Conservation (phyloP, 768 basidiomycete species). For the Russula foetens region DNA sequence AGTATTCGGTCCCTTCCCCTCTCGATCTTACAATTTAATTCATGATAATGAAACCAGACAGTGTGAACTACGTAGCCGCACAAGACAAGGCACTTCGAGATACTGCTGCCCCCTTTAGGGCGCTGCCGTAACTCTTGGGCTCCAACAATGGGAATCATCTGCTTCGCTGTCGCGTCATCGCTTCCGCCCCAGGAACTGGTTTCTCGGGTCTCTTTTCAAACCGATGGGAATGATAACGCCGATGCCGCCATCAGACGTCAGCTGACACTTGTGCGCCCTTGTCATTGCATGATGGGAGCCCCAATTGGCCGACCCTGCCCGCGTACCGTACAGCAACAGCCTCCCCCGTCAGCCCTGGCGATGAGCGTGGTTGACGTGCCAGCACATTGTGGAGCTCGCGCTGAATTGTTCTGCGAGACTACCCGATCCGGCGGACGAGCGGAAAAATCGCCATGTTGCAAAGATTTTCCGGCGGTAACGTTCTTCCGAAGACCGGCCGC, state of each 20-base stretch:
- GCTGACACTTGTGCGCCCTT: slow-evolving; percentile 12
- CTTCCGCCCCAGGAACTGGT: slow-evolving; percentile 7
- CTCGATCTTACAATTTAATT: background rate
- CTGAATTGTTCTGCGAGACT: background rate
- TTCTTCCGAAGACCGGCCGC: slow-evolving; percentile 6
- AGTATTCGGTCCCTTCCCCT: background rate
- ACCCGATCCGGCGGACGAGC: background rate
- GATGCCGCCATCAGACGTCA: slow-evolving; percentile 8
- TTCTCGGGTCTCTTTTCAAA: background rate
- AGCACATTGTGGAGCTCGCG: slow-evolving; percentile 1
- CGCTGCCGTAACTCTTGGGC: slow-evolving; percentile 3
- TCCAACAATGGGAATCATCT: slow-evolving; percentile 1
- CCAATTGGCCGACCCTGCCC: background rate
- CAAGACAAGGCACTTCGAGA: background rate
- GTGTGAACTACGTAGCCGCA: background rate
- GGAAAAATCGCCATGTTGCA: background rate
- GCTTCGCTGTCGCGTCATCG: slow-evolving; percentile 18
- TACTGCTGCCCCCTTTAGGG: background rate
- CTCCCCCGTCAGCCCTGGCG: background rate
- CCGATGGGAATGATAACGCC: slow-evolving; percentile 18
- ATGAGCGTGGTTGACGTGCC: background rate
- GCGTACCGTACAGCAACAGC: background rate
- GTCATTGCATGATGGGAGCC: background rate
- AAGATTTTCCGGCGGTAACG: background rate
- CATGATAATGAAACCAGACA: background rate